A percentile compares a stretch with the other conserved stretches of the same genome.
These are phyloP conservation scores for Colletotrichum lindemuthianum DNA, from an alignment of 2,329 filamentous ascomycete genomes.

Conservation along the genomic window DNA sequence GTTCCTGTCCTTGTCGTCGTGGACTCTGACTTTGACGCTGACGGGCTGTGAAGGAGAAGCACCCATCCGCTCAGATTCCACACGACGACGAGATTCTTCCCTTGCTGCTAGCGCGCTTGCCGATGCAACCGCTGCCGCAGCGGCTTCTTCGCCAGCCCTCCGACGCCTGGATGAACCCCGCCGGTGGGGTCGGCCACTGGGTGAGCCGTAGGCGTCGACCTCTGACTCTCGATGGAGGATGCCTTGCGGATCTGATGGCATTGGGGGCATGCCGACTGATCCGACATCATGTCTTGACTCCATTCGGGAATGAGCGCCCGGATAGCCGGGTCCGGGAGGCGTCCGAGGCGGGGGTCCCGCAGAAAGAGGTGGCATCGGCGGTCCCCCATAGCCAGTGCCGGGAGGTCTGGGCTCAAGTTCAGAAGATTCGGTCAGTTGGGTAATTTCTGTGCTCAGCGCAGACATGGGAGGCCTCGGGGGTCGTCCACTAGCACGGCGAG, in stretches of 20 bases:
- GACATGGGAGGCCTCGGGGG: constrained; percentile 41
- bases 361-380: constrained; percentile 51
- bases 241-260: constrained; percentile 59
- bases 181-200: constrained; percentile 51
- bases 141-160: constrained; percentile 56
- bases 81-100: constrained; percentile 52
- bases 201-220: constrained; percentile 55
- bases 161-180: constrained; percentile 58
- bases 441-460: constrained; percentile 34
- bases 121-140: constrained; percentile 58
- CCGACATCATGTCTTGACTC: constrained; percentile 52
- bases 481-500: constrained; percentile 41
- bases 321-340: constrained; percentile 46
- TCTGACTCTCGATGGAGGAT: constrained; percentile 52
- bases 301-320: constrained; percentile 42
- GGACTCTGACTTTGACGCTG: constrained; percentile 68
- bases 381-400: constrained; percentile 44
- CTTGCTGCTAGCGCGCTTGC: constrained; percentile 59
- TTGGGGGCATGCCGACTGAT: constrained; percentile 55
- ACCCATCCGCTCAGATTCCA: constrained; percentile 50
- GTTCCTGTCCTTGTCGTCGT: constrained; percentile 69
- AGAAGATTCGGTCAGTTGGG: constrained; percentile 46
- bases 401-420: constrained; percentile 51
- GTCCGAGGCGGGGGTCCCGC: constrained; percentile 47
- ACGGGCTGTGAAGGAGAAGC: constrained; percentile 58